phyloP scores from a whole-genome alignment of 1,284 basidiomycete genomes.

The Ceratobasidium sp. region DNA sequence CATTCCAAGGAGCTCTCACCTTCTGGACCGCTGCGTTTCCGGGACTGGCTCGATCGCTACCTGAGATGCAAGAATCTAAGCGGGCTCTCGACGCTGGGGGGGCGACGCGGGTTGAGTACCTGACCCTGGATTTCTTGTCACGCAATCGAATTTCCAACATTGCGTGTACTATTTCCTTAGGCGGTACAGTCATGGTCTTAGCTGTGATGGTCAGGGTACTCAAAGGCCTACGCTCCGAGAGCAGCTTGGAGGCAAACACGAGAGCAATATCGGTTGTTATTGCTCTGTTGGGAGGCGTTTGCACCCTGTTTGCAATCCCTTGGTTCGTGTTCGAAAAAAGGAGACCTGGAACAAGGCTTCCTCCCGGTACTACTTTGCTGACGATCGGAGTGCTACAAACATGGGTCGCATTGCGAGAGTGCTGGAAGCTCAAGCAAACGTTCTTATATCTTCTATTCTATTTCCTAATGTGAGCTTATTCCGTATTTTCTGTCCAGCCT shows the following conservation, averaged over 20 bases:
- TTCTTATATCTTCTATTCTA: slow-evolving; percentile 81
- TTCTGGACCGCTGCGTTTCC: slow-evolving; percentile 91
- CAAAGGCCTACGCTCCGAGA: slow-evolving; percentile 72
- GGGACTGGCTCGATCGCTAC: slow-evolving; percentile 75
- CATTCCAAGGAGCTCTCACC: slow-evolving; percentile 82
- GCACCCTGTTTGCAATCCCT: slow-evolving; percentile 66
- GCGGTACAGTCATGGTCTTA: slow-evolving; percentile 78
- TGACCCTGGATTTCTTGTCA: slow-evolving; percentile 71
- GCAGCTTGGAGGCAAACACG: slow-evolving; percentile 79
- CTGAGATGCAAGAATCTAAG: slow-evolving; percentile 67
- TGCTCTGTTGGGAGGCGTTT: slow-evolving; percentile 79
- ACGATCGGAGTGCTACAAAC: slow-evolving; percentile 80
- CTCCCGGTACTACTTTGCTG: slow-evolving; percentile 70
- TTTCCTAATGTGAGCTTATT: slow-evolving; percentile 68
- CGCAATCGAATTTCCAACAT: slow-evolving; percentile 85
- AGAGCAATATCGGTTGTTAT: slow-evolving; percentile 80
- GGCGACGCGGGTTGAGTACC: slow-evolving; percentile 65
- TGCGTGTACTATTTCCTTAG: slow-evolving; percentile 79
- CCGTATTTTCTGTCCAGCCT: not conserved
- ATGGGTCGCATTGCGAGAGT: slow-evolving; percentile 74
- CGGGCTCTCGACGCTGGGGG: slow-evolving; percentile 53
- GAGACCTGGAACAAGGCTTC: slow-evolving; percentile 73
- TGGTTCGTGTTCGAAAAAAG: slow-evolving; percentile 64
- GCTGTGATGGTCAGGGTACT: slow-evolving; percentile 83
- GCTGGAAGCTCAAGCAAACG: slow-evolving; percentile 78